Evolutionary conservation across 2,329 filamentous ascomycete species (phyloP).

Genomic region (Colletotrichum eleusines): DNA sequence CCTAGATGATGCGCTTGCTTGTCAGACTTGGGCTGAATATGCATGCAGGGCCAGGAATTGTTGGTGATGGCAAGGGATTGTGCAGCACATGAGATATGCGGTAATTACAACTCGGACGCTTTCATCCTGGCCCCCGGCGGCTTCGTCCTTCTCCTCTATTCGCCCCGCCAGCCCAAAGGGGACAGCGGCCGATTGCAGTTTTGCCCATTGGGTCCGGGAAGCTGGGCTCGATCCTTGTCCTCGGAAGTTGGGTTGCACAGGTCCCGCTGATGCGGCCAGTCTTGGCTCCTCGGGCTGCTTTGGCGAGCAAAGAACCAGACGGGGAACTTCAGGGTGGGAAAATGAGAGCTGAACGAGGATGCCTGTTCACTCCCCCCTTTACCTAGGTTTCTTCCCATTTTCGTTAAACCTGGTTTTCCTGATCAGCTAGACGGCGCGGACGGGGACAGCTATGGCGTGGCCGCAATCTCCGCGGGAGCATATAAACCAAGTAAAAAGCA

Average conservation of each 20-base stretch:
- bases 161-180: not conserved
- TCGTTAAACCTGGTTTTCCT: not conserved
- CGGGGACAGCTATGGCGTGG: constrained; percentile 12
- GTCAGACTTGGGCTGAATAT: constrained; percentile 26
- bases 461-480: constrained; percentile 27
- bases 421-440: not conserved
- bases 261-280: constrained; percentile 15
- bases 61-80: constrained; percentile 37
- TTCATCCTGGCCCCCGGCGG: constrained; percentile 8
- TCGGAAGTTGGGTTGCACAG: constrained; percentile 4
- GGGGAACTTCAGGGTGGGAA: not conserved
- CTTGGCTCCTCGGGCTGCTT: constrained; percentile 13
- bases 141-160: not conserved
- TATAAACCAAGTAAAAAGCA: not conserved
- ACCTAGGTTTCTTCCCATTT: not conserved
- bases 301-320: not conserved
- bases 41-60: constrained; percentile 34
- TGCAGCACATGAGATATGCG: constrained; percentile 38
- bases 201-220: not conserved
- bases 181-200: not conserved
- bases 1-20: constrained; percentile 1
- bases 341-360: not conserved
- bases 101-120: constrained; percentile 24
- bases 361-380: not conserved
- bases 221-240: constrained; percentile 16